Base-by-base conservation (phyloP, 306 rosid genomes). In the Ceratonia siliqua region DNA sequence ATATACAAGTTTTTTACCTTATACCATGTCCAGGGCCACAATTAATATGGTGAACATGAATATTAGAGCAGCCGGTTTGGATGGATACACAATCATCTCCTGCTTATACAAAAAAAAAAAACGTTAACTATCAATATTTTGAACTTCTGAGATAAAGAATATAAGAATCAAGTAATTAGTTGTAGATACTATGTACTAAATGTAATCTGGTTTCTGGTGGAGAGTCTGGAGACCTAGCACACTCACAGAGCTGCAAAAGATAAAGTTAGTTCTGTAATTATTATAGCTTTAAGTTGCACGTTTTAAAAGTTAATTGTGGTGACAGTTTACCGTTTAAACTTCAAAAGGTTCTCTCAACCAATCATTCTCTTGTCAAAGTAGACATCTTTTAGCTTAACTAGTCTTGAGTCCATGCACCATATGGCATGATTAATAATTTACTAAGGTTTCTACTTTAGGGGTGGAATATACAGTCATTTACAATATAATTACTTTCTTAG, bases 1-100 rank as follows among this genome's bases (percentile, higher is more conserved):
- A n/a, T n/a, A n/a, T n/a, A n/a, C n/a, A n/a, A n/a, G n/a, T n/a
- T 28, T 69, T 33, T 75, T 84, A 91, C 98, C 98, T 94, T 85
- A 94, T 87, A 24, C 98, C 98, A 87, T 94, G 98, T 24, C 98
- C 98, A 62, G 98, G 98, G 82, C 98, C 98, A 80, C 98, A 94
- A 57, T 77, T 81, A 67, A 91, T 84, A 57, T 91, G 90, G 79
- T 94, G 98, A 81, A 94, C 53, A 81, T 94, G 93, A 82, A 94
- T 70, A 42, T 94, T 91, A 72, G 95, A 83, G 83, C 98, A 91
- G 57, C 97, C 97, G 4, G 96, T 90, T 78, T 94, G 98, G 71
- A 91, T 90, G 96, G 98, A 94, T 55, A 94, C 85, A 87, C 98
- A 94, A 88, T 94, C 97, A 88, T 94, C 98, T 33, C 98, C 98